Base-by-base conservation (phyloP, 2,329 filamentous ascomycete genomes). In the Monosporascus sp. region DNA sequence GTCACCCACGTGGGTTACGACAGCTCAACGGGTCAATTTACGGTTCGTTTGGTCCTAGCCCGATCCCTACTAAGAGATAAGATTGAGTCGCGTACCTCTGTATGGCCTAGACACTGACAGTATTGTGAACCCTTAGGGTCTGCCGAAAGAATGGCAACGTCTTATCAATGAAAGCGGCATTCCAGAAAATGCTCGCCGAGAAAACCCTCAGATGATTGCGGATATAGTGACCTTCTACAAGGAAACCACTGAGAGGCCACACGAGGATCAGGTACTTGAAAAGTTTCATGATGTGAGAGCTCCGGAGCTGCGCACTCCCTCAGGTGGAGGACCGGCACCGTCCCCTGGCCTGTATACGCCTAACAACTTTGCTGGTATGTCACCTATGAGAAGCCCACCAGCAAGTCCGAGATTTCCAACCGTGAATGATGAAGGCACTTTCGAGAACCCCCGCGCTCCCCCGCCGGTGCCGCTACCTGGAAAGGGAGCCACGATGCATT, bases 1-100 rank as follows among this genome's bases (percentile, higher is more conserved):
- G 90, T 99, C 64, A 97, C 93, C 53, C 94, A 99, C 72, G 94
- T 99, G 60, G 93, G 93, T 63, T 97, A 96, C 70, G 93, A 99
- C 72, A 96, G 94, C 74, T 82, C 89, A 65, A 97, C 94, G 3
- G 94, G 94, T 61, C 90, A 96, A 74, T 99, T 96, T 71, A 97
- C 93, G 54, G 91, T 96, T 79, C 67, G 86, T 81, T 50, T 54
- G 48, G 50, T 49, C 22, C 50, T 46, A 35, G 54, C 52, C 31
- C 44, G 38, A 48, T 54, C 50, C 25, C 38, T 41, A 25, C 53
- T 46, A 31, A 43, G 44, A 31, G 31, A 35, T 9, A 14, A 14
- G 31, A 35, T 35, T 53, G 18, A 51, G 52, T 50, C 45, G 18
- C 9, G 17, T 27, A 25, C 51, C 47, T 50, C 50, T 51, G 37